Evolutionary conservation across 2,329 filamentous ascomycete genomes (phyloP).

Genomic region (Colletotrichum sidae): DNA sequence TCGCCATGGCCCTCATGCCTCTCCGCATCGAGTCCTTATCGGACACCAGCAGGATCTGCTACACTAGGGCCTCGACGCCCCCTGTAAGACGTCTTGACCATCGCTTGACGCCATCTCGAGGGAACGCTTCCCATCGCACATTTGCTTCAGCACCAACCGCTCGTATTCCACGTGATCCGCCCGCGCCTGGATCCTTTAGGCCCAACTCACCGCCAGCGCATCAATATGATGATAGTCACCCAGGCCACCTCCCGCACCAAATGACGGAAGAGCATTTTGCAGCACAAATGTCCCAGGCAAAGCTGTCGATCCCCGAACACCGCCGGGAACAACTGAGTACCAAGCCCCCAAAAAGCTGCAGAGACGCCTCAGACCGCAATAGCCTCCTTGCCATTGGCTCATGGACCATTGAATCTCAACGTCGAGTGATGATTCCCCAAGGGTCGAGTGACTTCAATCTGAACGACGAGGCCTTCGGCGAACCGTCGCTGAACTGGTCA

Average conservation of each 20-base stretch:
- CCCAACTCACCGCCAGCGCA: background rate
- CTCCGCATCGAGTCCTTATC: constrained; percentile 1
- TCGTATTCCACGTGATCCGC: constrained; percentile 1
- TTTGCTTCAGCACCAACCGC: background rate
- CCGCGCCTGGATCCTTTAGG: background rate
- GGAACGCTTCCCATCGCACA: constrained; percentile 13
- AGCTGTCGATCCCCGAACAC: background rate
- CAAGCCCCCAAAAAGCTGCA: background rate
- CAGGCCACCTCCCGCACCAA: background rate
- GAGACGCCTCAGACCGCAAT: background rate
- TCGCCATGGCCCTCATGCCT: constrained; percentile 17
- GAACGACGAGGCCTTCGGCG: background rate
- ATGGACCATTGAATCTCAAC: constrained; percentile 8
- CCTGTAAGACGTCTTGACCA: background rate
- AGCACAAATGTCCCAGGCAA: background rate
- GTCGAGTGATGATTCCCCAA: no score
- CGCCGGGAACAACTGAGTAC: background rate
- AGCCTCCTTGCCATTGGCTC: constrained; percentile 27
- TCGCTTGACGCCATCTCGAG: constrained; percentile 4
- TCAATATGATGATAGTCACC: background rate
- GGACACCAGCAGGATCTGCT: background rate
- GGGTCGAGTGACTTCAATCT: background rate
- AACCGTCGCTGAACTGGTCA: no score
- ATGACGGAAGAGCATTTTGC: background rate
- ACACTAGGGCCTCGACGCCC: background rate